Evolutionary conservation across 2,329 filamentous ascomycete genomes (phyloP), one percentile per base, ranked within the genome.

Genomic region (Aureobasidium melanogenum): DNA sequence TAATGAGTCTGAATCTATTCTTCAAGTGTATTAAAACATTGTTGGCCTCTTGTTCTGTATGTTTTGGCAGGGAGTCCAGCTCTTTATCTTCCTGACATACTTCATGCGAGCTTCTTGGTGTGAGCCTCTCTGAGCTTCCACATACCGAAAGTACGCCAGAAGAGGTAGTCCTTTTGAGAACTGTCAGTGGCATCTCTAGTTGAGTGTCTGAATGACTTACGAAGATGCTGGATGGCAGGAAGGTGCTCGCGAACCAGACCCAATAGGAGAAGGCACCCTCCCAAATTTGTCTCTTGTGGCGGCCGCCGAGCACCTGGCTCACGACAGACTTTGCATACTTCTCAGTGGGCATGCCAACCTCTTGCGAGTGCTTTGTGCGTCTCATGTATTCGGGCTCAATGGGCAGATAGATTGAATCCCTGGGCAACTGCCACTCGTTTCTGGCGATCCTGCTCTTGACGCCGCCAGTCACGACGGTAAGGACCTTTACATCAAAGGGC

Each of bases 371-470:
- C 57, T 72, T 77, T 60, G 82, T 70, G 10, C 83, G 74, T 48
- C 75, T 70, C 61, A 75, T 71, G 67, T 84, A 85, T 62, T 82
- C 78, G 5, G 71, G 72, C 44, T 77, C 73, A 34, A 85, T 73
- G 0, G 82, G 79, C 24, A 77, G 64, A 67, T 84, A 85, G 24
- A 82, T 72, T 0, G 78, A 82, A 48, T 76, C 74, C 9, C 74
- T 70, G 2, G 74, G 72, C 9, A 86, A 68, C 5, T 71, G 69
- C 28, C 82, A 75, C 15, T 81, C 69, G 5, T 73, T 76, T n/a
- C 83, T 76, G 3, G 81, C 79, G 65, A 86, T 84, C 34, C 81
- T 81, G 44, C 78, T 81, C 68, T 81, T 79, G 34, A 86, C 83
- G 10, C 84, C 83, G 10, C 84, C 84, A 1, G 84, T 86, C 7